A percentile compares a stretch with the other conserved stretches of the same genome.
phyloP scores from a whole-genome alignment of 257 asterid genomes.

The Nicotiana paniculata region DNA sequence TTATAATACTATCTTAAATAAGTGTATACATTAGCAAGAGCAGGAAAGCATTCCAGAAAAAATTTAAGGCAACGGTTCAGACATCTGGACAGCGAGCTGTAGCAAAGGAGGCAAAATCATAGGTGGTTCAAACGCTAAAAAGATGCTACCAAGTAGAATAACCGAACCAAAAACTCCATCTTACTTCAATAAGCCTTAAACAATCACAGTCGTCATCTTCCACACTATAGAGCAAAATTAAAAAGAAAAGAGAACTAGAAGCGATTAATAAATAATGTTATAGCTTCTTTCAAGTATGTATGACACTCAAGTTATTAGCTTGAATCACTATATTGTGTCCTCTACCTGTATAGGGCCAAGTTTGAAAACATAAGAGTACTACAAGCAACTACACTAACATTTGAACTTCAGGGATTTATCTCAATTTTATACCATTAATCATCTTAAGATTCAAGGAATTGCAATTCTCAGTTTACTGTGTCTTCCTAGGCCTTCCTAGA shows the following conservation, averaged over 20 bases:
- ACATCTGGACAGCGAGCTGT: neutral
- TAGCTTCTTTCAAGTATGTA: neutral
- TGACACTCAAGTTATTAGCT: neutral
- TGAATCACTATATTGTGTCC: neutral
- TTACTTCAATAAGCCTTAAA: too few relatives aligned
- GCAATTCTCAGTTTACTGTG: neutral
- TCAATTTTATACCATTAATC: neutral
- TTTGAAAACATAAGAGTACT: neutral
- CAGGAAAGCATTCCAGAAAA: neutral
- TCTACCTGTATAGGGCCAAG: neutral
- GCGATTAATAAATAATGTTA: neutral
- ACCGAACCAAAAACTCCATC: neutral
- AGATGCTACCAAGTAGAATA: neutral
- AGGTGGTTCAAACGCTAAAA: too few relatives aligned
- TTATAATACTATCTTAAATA: neutral
- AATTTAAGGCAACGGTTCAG: neutral
- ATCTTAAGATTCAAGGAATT: neutral
- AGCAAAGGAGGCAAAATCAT: neutral
- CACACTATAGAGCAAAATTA: neutral
- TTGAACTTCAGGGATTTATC: neutral
- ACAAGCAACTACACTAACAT: neutral
- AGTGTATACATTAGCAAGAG: neutral
- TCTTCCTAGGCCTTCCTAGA: slow-evolving; percentile 13
- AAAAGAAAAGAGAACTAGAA: neutral
- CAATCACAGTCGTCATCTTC: neutral